Evolutionary conservation across 129 eudicot genomes (phyloP), one percentile per base, ranked within the genome.

Genomic region (Centella asiatica): DNA sequence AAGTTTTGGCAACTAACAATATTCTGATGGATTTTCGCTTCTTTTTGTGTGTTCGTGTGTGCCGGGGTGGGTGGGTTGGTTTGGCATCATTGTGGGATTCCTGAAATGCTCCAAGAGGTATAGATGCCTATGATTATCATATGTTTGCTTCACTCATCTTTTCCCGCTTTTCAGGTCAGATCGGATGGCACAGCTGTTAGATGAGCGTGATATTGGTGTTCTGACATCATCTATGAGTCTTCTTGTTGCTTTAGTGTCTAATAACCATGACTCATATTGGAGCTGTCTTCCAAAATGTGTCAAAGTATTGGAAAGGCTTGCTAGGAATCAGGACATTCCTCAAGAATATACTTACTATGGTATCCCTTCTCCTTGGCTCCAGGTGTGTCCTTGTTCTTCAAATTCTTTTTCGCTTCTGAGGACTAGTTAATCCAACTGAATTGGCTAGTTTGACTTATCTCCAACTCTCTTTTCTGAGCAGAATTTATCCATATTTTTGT

Each of bases 351-450:
- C 96, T 36, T 87, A 87, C 56, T 87, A 93, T 74, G 99, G 99
- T 61, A 93, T 93, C 48, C 95, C 99, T 42, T 93, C 99, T 47
- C 99, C 99, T 40, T 93, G 99, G 99, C 96, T 92, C 76, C 98
- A 92, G 94, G 97, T 90, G 59, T 78, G 89, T 76, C 60, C 26
- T 55, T 26, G 68, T 59, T 50, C 49, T 55, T 49, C 45, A 52
- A 33, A 47, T 60, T 62, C 9, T 56, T 60, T 53, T 7, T 50
- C n/a, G 31, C 24, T 56, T 29, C n/a, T 31, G n/a, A 10, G 5
- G 9, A 36, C 3, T 15, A 13, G 48, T 44, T 56, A 31, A 7
- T 17, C 31, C 24, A 31, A 56, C 50, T 50, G 22, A 19, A 27
- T 20, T 25, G 61, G 29, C 34, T 51, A 62, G 40, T 61, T 70